These are phyloP conservation scores for Apophysomyces variabilis DNA, from an alignment of 371 early-diverging fungal species.

Conservation along the genomic window DNA sequence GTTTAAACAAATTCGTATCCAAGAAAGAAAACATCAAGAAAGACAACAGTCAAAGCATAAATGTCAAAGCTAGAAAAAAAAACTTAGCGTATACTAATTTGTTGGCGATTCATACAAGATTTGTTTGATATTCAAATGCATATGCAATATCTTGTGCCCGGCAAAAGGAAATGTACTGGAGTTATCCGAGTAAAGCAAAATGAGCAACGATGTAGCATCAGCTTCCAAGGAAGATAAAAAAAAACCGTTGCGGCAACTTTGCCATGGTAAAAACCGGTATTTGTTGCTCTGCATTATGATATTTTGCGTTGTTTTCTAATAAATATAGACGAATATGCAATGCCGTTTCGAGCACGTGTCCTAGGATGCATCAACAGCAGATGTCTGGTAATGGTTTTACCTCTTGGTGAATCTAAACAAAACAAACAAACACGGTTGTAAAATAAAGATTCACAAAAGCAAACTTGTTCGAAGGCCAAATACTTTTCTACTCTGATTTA, in stretches of 20 bases:
- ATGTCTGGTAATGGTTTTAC: no score
- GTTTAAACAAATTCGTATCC: not conserved
- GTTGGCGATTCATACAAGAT: no score
- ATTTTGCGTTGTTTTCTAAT: not conserved
- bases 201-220: not conserved
- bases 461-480: no score
- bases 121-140: not conserved
- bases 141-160: not conserved
- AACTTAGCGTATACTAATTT: no score
- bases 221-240: not conserved
- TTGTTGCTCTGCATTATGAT: not conserved
- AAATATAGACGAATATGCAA: slow-evolving; percentile 4
- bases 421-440: no score
- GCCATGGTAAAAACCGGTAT: not conserved
- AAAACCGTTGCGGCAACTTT: not conserved
- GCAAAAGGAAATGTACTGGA: not conserved
- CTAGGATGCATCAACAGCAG: not conserved
- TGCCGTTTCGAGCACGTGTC: not conserved
- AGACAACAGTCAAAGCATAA: no score
- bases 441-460: no score
- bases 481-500: no score
- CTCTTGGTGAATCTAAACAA: no score
- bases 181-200: slow-evolving; percentile 2
- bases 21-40: not conserved
- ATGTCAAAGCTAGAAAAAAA: no score